Percentiles rank a stretch among this genome's conserved stretches.
These are phyloP conservation scores for Salix viminalis DNA, from an alignment of 345 rosid genomes.

Conservation along the genomic window DNA sequence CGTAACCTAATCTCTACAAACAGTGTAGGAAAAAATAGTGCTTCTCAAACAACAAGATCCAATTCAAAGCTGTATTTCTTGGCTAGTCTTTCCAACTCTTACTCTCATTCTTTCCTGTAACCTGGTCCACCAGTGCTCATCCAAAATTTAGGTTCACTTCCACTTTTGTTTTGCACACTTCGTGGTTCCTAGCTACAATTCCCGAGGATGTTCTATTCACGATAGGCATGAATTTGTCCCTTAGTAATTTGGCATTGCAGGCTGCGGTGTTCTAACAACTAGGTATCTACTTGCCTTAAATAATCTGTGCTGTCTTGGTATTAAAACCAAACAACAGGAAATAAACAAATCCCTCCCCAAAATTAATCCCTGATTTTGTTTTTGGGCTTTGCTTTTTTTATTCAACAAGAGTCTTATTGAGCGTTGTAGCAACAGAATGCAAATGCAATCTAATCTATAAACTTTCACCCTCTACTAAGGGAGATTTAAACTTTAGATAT, in stretches of 20 bases:
- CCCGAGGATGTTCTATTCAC: slow-evolving; percentile 48
- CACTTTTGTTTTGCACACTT: slow-evolving; percentile 16
- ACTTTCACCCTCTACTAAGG: neutral
- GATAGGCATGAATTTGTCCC: slow-evolving; percentile 37
- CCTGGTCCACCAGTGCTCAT: neutral
- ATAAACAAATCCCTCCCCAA: neutral
- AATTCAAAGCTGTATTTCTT: neutral
- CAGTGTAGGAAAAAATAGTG: neutral
- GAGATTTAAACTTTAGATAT: neutral
- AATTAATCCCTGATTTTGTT: neutral
- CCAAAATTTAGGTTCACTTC: slow-evolving; percentile 14
- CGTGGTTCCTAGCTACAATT: slow-evolving; percentile 42
- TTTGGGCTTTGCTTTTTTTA: no score
- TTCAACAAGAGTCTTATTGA: neutral
- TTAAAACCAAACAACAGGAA: neutral
- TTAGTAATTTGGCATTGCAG: slow-evolving; percentile 47
- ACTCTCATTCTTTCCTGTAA: neutral
- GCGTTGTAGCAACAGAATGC: neutral
- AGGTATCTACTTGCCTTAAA: slow-evolving; percentile 24
- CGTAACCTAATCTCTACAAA: no score
- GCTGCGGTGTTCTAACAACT: slow-evolving; percentile 46
- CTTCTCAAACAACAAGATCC: neutral
- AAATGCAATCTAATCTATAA: neutral
- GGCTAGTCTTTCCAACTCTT: neutral
- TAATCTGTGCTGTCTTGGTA: slow-evolving; percentile 3